Percentiles rank a stretch among this genome's conserved stretches.
Conservation (phyloP, 2,329 filamentous ascomycete genomes). For the Gliomastix tumulicola region DNA sequence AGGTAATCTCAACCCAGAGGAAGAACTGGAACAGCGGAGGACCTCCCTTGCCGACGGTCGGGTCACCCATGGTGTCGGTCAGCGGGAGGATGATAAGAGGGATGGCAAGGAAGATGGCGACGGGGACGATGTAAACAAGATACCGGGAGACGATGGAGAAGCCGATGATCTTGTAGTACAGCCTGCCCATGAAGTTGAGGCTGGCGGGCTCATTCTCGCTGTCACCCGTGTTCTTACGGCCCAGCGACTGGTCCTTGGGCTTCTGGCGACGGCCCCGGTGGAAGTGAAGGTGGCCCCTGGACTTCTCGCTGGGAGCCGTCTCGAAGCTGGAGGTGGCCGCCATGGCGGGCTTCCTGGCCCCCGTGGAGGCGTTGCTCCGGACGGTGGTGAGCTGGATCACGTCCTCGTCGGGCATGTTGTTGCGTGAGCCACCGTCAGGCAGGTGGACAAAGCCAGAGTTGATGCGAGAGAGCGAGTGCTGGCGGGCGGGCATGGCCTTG, state of each 20-base stretch:
- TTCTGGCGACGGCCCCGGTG: constrained; percentile 42
- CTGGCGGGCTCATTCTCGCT: constrained; percentile 51
- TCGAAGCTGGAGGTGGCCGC: constrained; percentile 25
- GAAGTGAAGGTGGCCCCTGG: constrained; percentile 26
- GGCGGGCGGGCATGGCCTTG: constrained; percentile 6
- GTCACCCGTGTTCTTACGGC: constrained; percentile 34
- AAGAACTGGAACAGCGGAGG: constrained; percentile 55
- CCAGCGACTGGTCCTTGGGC: constrained; percentile 27
- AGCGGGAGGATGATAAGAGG: constrained; percentile 51
- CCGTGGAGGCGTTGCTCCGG: constrained; percentile 46
- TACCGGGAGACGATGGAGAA: constrained; percentile 61
- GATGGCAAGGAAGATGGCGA: constrained; percentile 53
- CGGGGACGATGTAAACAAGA: constrained; percentile 59
- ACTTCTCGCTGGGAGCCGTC: constrained; percentile 24
- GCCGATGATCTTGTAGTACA: constrained; percentile 58
- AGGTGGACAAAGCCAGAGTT: constrained; percentile 39
- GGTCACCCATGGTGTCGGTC: constrained; percentile 28
- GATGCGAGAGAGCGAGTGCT: constrained; percentile 13
- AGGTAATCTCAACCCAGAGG: constrained; percentile 62
- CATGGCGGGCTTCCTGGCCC: constrained; percentile 38
- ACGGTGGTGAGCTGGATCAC: constrained; percentile 51
- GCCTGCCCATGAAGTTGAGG: constrained; percentile 57
- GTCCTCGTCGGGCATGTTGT: constrained; percentile 26
- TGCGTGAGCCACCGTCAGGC: constrained; percentile 16
- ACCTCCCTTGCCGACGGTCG: constrained; percentile 30